Conservation (phyloP, 1,139 yeast genomes). For the Hyphopichia burtonii region DNA sequence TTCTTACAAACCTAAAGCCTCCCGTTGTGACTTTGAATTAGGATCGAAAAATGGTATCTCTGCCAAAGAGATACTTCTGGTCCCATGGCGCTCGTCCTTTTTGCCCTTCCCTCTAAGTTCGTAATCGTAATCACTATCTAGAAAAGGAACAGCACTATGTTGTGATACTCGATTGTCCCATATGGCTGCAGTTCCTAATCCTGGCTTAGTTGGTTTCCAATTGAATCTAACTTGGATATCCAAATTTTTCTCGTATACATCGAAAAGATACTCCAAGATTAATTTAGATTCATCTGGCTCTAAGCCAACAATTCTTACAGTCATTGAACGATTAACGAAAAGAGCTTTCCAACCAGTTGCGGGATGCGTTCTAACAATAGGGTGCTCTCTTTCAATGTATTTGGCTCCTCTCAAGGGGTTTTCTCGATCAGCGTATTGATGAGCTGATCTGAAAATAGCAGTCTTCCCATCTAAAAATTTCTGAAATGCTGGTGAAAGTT, state of each 20-base stretch:
- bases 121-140: constrained; percentile 16
- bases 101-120: constrained; percentile 30
- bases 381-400: constrained; percentile 38
- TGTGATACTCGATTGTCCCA: constrained; percentile 59
- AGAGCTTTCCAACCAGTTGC: constrained; percentile 44
- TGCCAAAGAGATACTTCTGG: constrained; percentile 58
- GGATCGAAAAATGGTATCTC: constrained; percentile 55
- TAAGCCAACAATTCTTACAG: constrained; percentile 36
- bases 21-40: constrained; percentile 52
- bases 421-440: constrained; percentile 31
- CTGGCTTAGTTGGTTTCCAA: constrained; percentile 46
- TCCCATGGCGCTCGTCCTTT: constrained; percentile 57
- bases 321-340: constrained; percentile 37
- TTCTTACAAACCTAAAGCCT: constrained; percentile 24
- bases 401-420: constrained; percentile 35
- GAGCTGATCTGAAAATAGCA: constrained; percentile 36
- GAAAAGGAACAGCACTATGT: constrained; percentile 41
- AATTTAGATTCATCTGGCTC: constrained; percentile 30
- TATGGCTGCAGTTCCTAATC: constrained; percentile 50
- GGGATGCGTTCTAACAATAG: constrained; percentile 41
- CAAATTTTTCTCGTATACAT: constrained; percentile 32
- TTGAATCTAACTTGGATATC: constrained; percentile 54
- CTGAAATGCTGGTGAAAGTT: constrained; percentile 36
- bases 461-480: constrained; percentile 37
- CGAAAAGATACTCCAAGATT: constrained; percentile 33